These are phyloP conservation scores for Aeschynomene evenia DNA, from an alignment of 306 rosid species.

Conservation along the genomic window DNA sequence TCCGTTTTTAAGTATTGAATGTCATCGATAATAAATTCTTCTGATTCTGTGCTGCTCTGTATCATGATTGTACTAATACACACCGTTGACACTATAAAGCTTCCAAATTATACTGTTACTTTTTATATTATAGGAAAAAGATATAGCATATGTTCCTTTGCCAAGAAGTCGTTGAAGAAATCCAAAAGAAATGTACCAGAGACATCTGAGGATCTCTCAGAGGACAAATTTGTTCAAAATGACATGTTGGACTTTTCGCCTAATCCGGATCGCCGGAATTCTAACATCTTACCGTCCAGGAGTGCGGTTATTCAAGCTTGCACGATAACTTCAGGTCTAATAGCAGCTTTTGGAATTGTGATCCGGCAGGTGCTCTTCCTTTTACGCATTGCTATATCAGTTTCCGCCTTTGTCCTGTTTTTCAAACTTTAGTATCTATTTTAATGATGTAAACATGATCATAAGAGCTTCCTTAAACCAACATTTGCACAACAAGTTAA, in stretches of 20 bases:
- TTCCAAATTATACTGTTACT: not conserved
- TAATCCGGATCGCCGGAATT: constrained; percentile 40
- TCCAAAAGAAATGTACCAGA: constrained; percentile 41
- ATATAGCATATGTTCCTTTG: constrained; percentile 44
- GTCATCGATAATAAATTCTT: not conserved
- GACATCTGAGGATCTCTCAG: constrained; percentile 39
- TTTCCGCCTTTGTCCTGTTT: not conserved
- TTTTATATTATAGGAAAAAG: constrained; percentile 42
- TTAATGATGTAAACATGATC: constrained; percentile 17
- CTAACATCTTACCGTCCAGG: constrained; percentile 52
- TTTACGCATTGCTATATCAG: constrained; percentile 16
- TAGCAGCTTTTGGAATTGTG: constrained; percentile 65
- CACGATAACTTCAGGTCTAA: constrained; percentile 64
- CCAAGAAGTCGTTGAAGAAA: constrained; percentile 59
- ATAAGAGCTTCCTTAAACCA: not conserved
- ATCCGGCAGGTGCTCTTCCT: constrained; percentile 64
- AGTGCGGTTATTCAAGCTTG: constrained; percentile 80
- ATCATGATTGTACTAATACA: constrained; percentile 10
- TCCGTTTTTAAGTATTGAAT: not conserved
- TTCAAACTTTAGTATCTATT: not conserved
- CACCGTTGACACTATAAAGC: constrained; percentile 35
- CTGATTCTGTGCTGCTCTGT: not conserved
- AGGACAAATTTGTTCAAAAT: constrained; percentile 44
- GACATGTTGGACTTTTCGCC: constrained; percentile 38
- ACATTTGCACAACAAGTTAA: not conserved